A percentile compares a stretch with the other conserved stretches of the same genome.
phyloP scores from a whole-genome alignment of 768 basidiomycete genomes.

The Kwoniella bestiolae region DNA sequence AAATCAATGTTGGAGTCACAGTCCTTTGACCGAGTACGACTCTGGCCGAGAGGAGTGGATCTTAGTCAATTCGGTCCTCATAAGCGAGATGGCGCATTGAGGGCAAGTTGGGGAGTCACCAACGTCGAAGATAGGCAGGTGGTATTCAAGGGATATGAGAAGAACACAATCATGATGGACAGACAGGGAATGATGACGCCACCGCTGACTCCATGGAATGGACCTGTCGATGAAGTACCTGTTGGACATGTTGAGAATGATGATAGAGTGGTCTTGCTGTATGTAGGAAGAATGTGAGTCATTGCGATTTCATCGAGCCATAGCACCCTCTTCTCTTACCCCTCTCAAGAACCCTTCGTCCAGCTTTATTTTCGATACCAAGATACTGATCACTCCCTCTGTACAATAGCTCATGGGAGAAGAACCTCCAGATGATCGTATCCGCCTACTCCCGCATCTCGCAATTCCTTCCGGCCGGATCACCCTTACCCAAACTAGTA shows the following conservation, averaged over 20 bases:
- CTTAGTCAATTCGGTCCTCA: constrained; percentile 55
- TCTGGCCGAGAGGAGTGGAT: constrained; percentile 61
- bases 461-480: constrained; percentile 31
- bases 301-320: not conserved
- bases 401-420: constrained; percentile 59
- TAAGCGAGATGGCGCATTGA: constrained; percentile 44
- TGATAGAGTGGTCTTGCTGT: constrained; percentile 53
- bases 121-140: constrained; percentile 21
- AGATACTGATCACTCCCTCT: too few species aligned
- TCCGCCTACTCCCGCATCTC: constrained; percentile 55
- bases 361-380: too few species aligned
- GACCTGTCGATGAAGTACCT: constrained; percentile 2
- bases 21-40: constrained; percentile 54
- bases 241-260: not conserved
- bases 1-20: constrained; percentile 54
- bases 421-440: constrained; percentile 61
- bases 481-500: constrained; percentile 53
- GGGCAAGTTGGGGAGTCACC: constrained; percentile 53
- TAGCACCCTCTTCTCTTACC: not conserved
- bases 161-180: not conserved
- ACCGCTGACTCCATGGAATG: constrained; percentile 20
- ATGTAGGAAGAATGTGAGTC: constrained; percentile 58
- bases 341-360: too few species aligned
- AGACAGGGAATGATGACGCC: constrained; percentile 19
- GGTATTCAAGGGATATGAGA: not conserved